Evolutionary conservation across 306 rosid species (phyloP), one percentile per base, ranked within the genome.

Genomic region (Cucurbita maxima): DNA sequence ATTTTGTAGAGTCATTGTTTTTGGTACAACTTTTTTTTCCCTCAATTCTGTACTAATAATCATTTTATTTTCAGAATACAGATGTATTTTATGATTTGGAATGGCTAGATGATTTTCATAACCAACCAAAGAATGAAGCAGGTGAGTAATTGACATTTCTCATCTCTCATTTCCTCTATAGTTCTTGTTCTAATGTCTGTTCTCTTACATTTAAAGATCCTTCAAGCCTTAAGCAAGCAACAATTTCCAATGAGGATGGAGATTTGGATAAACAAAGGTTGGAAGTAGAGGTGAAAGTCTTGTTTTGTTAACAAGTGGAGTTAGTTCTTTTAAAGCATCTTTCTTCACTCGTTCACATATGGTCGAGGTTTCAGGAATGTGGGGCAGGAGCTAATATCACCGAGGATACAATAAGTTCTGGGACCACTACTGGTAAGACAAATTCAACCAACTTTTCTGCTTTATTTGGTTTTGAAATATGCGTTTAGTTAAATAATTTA

Each of bases 61-160:
- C 54, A 30, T 58, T 22, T 59, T 51, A 40, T 77, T 51, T 75
- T 78, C 84, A 93, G 98, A 80, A 76, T 77, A 84, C 79, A 14
- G 88, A 88, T 78, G 75, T 90, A 66, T 85, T 81, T 69, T 82
- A 81, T 16, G 94, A 79, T 66, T 78, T 87, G 79, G 92, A 88
- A 74, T 83, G 54, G 59, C 85, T 89, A 73, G 92, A 81, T 77
- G 88, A 79, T 79, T 63, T 80, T 79, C 78, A 76, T 75, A 30
- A 82, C 70, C 88, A 84, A 72, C 74, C 82, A 56, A 59, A 79
- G 19, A 59, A 79, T 61, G 82, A 67, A 79, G 66, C 79, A 79
- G 78, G 86, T 83, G 80, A 82, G 60, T 77, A 30, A 58, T 77
- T 66, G 68, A 16, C 11, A 58, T 75, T 30, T 57, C 40, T 10